phyloP scores from a whole-genome alignment of 306 rosid genomes.

The Prunus mume region DNA sequence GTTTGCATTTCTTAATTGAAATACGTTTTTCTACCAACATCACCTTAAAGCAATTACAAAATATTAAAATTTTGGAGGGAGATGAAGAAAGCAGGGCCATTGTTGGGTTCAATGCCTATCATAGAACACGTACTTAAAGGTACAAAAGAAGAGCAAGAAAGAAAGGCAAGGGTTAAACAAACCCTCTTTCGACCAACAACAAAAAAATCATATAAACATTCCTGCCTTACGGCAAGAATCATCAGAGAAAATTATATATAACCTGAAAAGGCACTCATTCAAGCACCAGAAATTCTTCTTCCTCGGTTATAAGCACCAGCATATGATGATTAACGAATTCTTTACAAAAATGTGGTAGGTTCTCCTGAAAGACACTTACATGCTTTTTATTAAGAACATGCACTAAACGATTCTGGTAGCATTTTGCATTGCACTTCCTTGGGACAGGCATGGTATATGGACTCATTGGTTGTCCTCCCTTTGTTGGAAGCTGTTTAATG shows the following conservation, averaged over 20 bases:
- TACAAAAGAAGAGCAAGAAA: too few relatives aligned
- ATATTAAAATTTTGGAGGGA: too few relatives aligned
- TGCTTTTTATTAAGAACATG: constrained; percentile 62
- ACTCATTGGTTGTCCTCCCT: constrained; percentile 34
- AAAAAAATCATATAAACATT: too few relatives aligned
- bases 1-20: too few relatives aligned
- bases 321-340: background rate
- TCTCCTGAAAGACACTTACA: constrained; percentile 39
- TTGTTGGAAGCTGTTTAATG: constrained; percentile 55
- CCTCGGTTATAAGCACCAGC: background rate
- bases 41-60: too few relatives aligned
- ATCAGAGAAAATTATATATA: constrained; percentile 5
- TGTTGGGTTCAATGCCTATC: too few relatives aligned
- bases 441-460: constrained; percentile 76
- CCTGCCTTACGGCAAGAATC: too few relatives aligned
- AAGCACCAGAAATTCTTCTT: background rate
- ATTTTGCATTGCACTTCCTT: constrained; percentile 70
- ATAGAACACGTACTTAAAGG: too few relatives aligned
- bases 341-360: background rate
- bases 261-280: background rate
- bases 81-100: too few relatives aligned
- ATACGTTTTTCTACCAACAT: too few relatives aligned
- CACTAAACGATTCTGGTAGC: constrained; percentile 62
- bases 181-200: too few relatives aligned
- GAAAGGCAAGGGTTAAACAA: too few relatives aligned